Conservation (phyloP, 345 rosid genomes). For the Microthlaspi erraticum region DNA sequence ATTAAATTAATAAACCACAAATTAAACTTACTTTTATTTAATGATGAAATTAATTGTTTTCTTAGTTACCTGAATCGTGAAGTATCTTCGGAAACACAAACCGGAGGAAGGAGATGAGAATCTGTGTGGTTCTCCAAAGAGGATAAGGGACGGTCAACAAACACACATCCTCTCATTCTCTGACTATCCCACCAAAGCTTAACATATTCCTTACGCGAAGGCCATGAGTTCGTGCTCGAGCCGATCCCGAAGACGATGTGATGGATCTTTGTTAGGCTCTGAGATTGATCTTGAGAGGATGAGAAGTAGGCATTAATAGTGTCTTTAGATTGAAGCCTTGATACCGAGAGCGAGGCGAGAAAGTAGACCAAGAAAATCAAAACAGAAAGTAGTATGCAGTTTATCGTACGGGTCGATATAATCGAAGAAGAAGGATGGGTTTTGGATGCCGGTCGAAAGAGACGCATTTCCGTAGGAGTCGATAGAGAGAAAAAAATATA, state of each 20-base stretch:
- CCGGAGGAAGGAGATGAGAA: constrained; percentile 57
- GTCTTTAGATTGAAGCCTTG: constrained; percentile 50
- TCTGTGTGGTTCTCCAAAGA: constrained; percentile 35
- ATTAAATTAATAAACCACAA: too few relatives aligned
- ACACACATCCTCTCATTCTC: constrained; percentile 77
- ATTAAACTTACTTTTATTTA: neutral
- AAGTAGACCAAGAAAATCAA: constrained; percentile 54
- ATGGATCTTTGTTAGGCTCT: constrained; percentile 49
- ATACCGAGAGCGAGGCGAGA: constrained; percentile 50
- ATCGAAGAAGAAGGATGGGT: constrained; percentile 32
- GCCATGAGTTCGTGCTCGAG: constrained; percentile 62
- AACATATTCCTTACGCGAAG: constrained; percentile 57
- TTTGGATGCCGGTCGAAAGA: constrained; percentile 42
- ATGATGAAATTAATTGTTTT: constrained; percentile 1
- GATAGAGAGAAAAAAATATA: neutral
- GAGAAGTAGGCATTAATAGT: constrained; percentile 29
- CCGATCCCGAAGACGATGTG: constrained; percentile 79
- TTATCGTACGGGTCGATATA: constrained; percentile 38
- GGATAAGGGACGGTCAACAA: constrained; percentile 45
- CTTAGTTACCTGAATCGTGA: constrained; percentile 55
- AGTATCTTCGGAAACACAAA: constrained; percentile 72
- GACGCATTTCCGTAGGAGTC: constrained; percentile 46
- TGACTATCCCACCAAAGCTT: constrained; percentile 77
- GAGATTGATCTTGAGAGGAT: constrained; percentile 42
- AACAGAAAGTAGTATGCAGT: constrained; percentile 48